phyloP scores from a whole-genome alignment of 495 filamentous ascomycete species.

The Aspergillus ostianus region DNA sequence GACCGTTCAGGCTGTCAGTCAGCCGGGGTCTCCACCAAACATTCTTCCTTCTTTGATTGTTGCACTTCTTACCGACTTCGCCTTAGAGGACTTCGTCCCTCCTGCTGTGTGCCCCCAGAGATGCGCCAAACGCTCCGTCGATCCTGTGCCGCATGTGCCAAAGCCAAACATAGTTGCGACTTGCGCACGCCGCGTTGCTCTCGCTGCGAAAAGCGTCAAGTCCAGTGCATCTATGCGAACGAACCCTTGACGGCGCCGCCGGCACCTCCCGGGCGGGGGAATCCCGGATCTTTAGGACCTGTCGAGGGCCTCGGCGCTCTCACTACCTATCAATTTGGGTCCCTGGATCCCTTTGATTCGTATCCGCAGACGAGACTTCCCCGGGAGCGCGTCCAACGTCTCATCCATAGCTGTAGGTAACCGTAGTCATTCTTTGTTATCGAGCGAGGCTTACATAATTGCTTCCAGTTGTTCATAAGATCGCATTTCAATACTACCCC shows the following conservation, averaged over 20 bases:
- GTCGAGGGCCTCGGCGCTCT: constrained; percentile 10
- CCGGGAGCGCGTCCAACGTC: constrained; percentile 41
- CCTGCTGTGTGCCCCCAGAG: neutral
- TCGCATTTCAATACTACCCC: constrained; percentile 55
- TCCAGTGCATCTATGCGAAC: constrained; percentile 47
- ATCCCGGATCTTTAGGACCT: constrained; percentile 11
- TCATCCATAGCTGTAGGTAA: constrained; percentile 49
- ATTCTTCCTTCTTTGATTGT: neutral
- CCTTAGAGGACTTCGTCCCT: neutral
- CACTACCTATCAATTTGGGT: constrained; percentile 22
- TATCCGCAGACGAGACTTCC: constrained; percentile 50
- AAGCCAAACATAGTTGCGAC: constrained; percentile 49
- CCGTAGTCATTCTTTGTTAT: neutral
- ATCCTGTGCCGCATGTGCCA: constrained; percentile 50
- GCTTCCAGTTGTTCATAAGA: constrained; percentile 45
- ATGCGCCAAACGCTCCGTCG: constrained; percentile 50
- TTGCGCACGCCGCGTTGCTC: constrained; percentile 48
- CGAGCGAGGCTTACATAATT: constrained; percentile 15
- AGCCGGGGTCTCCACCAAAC: neutral
- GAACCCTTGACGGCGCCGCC: constrained; percentile 34
- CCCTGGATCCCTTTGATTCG: constrained; percentile 51
- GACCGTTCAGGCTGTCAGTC: neutral
- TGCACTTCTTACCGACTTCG: neutral
- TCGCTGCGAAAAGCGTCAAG: constrained; percentile 44
- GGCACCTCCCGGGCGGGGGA: constrained; percentile 12